phyloP scores from a whole-genome alignment of 192 early-diverging fungal genomes.

The Coemansia nantahalensis region DNA sequence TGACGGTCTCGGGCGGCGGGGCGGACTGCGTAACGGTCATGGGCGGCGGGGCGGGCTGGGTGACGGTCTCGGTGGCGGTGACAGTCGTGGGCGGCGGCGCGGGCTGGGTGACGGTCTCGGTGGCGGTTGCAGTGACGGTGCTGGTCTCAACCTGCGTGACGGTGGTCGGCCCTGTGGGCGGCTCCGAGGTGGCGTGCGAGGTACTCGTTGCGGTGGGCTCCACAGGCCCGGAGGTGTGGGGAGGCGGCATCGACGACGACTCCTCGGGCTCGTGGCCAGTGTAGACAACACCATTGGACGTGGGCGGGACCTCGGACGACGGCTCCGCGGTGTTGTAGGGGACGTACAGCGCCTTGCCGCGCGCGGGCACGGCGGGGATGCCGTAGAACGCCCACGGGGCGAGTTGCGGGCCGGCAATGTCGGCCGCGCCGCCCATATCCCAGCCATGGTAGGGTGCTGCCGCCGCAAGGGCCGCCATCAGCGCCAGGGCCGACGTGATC shows the following conservation, averaged over 20 bases:
- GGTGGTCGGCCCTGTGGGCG: no score
- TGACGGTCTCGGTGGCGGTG: constrained; percentile 22
- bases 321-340: constrained; percentile 18
- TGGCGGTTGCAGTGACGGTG: constrained; percentile 11
- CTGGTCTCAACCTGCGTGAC: constrained; percentile 3
- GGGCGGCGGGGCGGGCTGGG: constrained; percentile 29
- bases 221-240: constrained; percentile 15
- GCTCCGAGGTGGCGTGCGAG: no score
- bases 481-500: constrained; percentile 20
- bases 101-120: not conserved
- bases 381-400: not conserved
- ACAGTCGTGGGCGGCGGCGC: constrained; percentile 5
- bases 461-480: constrained; percentile 15
- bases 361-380: constrained; percentile 1
- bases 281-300: constrained; percentile 11
- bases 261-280: constrained; percentile 22
- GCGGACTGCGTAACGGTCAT: constrained; percentile 33
- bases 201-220: constrained; percentile 10
- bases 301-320: constrained; percentile 9
- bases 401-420: not conserved
- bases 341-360: constrained; percentile 13
- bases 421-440: constrained; percentile 2
- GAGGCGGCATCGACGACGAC: constrained; percentile 7
- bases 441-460: constrained; percentile 22
- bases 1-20: constrained; percentile 20